phyloP scores from a whole-genome alignment of 176 grass and related monocot genomes.

The Musa beccarii region DNA sequence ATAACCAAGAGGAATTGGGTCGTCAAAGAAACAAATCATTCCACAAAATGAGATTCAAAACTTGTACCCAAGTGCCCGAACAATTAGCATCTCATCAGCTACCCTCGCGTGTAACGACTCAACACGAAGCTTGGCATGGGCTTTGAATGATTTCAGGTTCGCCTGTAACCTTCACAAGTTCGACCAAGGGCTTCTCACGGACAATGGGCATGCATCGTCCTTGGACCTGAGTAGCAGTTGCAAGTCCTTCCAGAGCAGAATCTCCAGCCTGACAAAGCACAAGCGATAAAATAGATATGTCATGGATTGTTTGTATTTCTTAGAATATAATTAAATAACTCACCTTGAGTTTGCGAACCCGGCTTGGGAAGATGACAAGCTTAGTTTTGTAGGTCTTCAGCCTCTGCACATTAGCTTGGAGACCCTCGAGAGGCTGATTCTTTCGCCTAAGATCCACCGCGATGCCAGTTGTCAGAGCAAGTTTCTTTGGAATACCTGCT shows the following conservation, averaged over 20 bases:
- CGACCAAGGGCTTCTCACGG: background rate
- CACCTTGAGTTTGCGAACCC: conserved; percentile 9
- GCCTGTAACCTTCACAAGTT: conserved; percentile 13
- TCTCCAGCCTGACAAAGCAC: conserved; percentile 9
- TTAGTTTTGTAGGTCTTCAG: conserved; percentile 13
- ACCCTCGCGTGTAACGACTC: too few relatives aligned
- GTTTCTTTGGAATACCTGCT: conserved; percentile 64
- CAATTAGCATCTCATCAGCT: background rate
- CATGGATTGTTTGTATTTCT: background rate
- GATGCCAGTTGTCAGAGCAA: conserved; percentile 66
- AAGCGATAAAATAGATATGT: background rate
- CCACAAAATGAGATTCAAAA: background rate
- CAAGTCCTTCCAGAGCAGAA: conserved; percentile 16
- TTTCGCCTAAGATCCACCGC: conserved; percentile 70
- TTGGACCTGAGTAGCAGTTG: conserved; percentile 13
- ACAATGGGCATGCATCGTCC: conserved; percentile 13
- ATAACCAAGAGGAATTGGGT: background rate
- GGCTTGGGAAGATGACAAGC: conserved; percentile 18
- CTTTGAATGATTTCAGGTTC: conserved; percentile 18
- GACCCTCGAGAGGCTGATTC: conserved; percentile 57
- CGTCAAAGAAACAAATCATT: background rate
- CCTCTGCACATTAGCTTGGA: conserved; percentile 33
- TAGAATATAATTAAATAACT: background rate
- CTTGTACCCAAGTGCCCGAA: background rate
- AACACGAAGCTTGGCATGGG: conserved; percentile 7